A percentile compares a stretch with the other conserved stretches of the same genome.
Evolutionary conservation across 495 filamentous ascomycete genomes (phyloP).

Genomic region (Pseudotulostoma volvatum): DNA sequence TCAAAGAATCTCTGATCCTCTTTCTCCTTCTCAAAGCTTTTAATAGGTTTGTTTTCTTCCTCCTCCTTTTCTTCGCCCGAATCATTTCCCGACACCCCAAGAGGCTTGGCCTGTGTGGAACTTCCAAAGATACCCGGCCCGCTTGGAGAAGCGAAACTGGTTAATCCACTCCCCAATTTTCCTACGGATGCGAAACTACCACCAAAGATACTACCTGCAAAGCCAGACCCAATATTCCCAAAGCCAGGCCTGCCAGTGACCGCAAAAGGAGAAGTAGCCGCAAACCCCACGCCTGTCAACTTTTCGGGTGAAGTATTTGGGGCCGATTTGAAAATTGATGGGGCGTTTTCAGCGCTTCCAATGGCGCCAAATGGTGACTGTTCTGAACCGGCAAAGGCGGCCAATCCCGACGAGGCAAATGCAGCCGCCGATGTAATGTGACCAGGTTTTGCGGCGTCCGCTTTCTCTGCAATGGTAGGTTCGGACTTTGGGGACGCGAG

Average conservation of each 20-base stretch:
- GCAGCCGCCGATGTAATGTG: conserved; percentile 29
- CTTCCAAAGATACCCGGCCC: conserved; percentile 34
- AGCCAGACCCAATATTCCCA: conserved; percentile 21
- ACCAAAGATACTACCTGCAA: conserved; percentile 37
- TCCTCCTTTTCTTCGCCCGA: conserved; percentile 33
- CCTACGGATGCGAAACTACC: conserved; percentile 40
- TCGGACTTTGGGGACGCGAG: conserved; percentile 16
- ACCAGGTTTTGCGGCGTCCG: conserved; percentile 3
- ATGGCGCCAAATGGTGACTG: conserved; percentile 41
- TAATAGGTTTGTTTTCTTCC: conserved; percentile 26
- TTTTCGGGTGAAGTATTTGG: conserved; percentile 8
- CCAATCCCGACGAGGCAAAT: conserved; percentile 37
- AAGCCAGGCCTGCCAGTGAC: conserved; percentile 16
- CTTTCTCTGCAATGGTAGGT: conserved; percentile 7
- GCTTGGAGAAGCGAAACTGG: conserved; percentile 52
- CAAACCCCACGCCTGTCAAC: conserved; percentile 19
- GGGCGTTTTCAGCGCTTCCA: conserved; percentile 17
- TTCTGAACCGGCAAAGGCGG: conserved; percentile 35
- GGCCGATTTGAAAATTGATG: conserved; percentile 24
- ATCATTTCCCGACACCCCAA: conserved; percentile 56
- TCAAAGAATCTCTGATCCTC: conserved; percentile 51
- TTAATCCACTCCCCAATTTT: conserved; percentile 32
- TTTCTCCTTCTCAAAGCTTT: conserved; percentile 34
- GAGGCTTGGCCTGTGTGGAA: conserved; percentile 44
- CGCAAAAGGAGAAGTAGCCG: conserved; percentile 15